phyloP scores from a whole-genome alignment of 495 filamentous ascomycete genomes.

The Penicillium pulvis region DNA sequence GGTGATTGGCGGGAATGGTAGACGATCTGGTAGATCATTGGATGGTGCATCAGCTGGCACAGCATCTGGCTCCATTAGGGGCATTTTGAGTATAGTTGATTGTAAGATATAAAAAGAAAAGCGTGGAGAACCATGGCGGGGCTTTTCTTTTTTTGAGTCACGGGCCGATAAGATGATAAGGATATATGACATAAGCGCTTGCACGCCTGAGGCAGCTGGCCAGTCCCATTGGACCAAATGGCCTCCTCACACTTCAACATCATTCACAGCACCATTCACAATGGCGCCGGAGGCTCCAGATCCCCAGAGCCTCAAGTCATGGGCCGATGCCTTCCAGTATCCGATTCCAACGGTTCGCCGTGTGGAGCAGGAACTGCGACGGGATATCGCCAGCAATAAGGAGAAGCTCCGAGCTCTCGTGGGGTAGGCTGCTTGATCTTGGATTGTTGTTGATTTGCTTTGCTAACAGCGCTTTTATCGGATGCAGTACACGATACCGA shows the following conservation, averaged over 20 bases:
- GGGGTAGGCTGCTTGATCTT: conserved; percentile 56
- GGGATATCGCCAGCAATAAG: conserved; percentile 75
- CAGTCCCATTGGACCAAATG: conserved; percentile 7
- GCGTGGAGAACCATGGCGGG: conserved; percentile 21
- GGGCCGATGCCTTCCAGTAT: conserved; percentile 70
- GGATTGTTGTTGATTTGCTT: not conserved
- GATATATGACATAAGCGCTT: conserved; percentile 23
- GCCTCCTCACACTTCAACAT: conserved; percentile 5
- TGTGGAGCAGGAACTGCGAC: conserved; percentile 64
- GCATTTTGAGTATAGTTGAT: conserved; percentile 29
- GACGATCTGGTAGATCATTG: conserved; percentile 33
- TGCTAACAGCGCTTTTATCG: conserved; percentile 16
- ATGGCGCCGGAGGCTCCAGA: conserved; percentile 64
- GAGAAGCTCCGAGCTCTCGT: conserved; percentile 88
- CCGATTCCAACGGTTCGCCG: conserved; percentile 63
- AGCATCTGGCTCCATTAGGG: conserved; percentile 31
- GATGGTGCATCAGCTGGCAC: conserved; percentile 17
- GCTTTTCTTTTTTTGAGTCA: conserved; percentile 29
- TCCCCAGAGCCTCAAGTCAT: conserved; percentile 58
- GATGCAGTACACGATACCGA: conserved; percentile 75
- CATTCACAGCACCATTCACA: conserved; percentile 17
- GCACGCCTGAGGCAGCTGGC: not conserved
- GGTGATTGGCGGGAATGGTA: conserved; percentile 80
- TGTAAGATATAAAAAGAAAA: not conserved
- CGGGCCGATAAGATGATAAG: conserved; percentile 22